Evolutionary conservation across 2,329 filamentous ascomycete genomes (phyloP).

Genomic region (Chalara sp.): DNA sequence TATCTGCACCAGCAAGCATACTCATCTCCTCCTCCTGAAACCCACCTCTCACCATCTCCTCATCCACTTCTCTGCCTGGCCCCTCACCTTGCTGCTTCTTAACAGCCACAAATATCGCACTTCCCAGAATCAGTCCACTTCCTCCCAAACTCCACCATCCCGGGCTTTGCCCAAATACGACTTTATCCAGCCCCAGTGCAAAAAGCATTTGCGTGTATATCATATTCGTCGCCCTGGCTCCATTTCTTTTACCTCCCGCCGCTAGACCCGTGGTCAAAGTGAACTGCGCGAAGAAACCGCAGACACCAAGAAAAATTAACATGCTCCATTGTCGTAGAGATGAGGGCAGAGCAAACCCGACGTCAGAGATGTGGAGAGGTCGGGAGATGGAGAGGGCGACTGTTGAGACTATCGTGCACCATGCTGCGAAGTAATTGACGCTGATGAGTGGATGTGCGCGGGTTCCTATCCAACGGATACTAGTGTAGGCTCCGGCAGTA

Average conservation of each 20-base stretch:
- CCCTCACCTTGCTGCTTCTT: conserved; percentile 7
- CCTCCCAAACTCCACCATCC: conserved; percentile 51
- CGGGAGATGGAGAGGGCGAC: conserved; percentile 48
- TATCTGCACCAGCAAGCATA: conserved; percentile 8
- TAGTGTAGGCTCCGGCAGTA: conserved; percentile 65
- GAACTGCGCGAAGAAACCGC: conserved; percentile 81
- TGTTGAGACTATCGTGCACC: conserved; percentile 61
- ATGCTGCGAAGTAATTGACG: conserved; percentile 75
- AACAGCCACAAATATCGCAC: conserved; percentile 57
- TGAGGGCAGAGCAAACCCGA: conserved; percentile 35
- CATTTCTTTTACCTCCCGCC: conserved; percentile 10
- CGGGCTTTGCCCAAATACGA: conserved; percentile 55
- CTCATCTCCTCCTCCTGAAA: conserved; percentile 12
- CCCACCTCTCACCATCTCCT: conserved; percentile 1
- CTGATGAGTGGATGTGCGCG: conserved; percentile 76
- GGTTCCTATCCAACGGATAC: conserved; percentile 75
- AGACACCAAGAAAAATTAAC: conserved; percentile 60
- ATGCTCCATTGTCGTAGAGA: conserved; percentile 49
- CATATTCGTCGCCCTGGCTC: conserved; percentile 54
- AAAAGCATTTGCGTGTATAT: conserved; percentile 66
- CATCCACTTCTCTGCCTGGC: conserved; percentile 1
- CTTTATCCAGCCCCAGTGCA: conserved; percentile 55
- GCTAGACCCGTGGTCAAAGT: conserved; percentile 70
- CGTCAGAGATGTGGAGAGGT: conserved; percentile 27
- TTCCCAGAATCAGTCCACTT: conserved; percentile 56